phyloP scores from a whole-genome alignment of 257 asterid species.

The Plantago ovata region DNA sequence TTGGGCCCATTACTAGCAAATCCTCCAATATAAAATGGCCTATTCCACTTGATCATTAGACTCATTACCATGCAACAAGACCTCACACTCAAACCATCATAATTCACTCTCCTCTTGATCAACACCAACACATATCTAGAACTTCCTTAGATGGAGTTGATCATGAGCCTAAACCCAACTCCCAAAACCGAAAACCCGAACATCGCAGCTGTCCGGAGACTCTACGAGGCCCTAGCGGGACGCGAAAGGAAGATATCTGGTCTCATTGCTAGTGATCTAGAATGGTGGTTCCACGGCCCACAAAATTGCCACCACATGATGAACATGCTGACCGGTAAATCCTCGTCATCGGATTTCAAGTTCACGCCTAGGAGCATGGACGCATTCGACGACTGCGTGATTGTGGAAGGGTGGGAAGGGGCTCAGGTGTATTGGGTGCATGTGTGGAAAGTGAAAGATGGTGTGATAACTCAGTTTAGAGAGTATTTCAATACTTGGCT shows the following conservation, averaged over 20 bases:
- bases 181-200: conserved; percentile 26
- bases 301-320: conserved; percentile 89
- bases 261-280: conserved; percentile 53
- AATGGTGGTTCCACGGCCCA: conserved; percentile 99
- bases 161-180: conserved; percentile 15
- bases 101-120: neutral
- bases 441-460: conserved; percentile 74
- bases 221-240: conserved; percentile 54
- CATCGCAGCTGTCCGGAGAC: conserved; percentile 41
- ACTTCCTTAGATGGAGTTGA: conserved; percentile 26
- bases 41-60: too few species aligned
- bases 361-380: conserved; percentile 69
- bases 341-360: conserved; percentile 38
- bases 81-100: neutral
- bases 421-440: conserved; percentile 82
- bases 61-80: too few species aligned
- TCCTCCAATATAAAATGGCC: too few species aligned
- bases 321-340: conserved; percentile 76
- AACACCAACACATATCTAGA: neutral
- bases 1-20: too few species aligned
- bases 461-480: conserved; percentile 69
- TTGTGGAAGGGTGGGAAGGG: conserved; percentile 95
- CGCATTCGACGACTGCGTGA: conserved; percentile 52
- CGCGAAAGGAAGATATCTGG: conserved; percentile 31
- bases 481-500: conserved; percentile 95